These are phyloP conservation scores for Metschnikowia matae DNA, from an alignment of 805 yeast species.

Conservation along the genomic window DNA sequence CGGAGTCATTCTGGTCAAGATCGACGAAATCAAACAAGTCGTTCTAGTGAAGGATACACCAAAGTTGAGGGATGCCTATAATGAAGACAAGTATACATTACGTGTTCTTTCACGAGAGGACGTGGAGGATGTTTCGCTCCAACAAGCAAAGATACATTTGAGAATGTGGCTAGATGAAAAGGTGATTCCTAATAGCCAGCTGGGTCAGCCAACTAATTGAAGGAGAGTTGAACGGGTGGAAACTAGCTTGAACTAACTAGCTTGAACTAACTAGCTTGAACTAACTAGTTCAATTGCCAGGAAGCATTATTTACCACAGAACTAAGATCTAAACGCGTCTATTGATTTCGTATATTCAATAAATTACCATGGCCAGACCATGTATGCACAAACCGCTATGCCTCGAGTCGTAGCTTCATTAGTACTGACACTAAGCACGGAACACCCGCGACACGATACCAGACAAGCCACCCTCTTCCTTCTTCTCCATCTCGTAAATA, in stretches of 20 bases:
- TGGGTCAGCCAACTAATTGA: too few relatives aligned
- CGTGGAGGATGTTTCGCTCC: conserved; percentile 18
- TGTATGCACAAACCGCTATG: conserved; percentile 1
- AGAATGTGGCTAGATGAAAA: conserved; percentile 21
- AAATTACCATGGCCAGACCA: conserved; percentile 1
- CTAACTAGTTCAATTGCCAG: background rate
- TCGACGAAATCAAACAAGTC: conserved; percentile 23
- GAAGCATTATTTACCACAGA: too few relatives aligned
- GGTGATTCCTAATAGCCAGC: conserved; percentile 2
- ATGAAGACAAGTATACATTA: conserved; percentile 19
- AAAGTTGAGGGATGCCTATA: conserved; percentile 31
- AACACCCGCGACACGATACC: conserved; percentile 42
- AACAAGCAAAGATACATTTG: conserved; percentile 17
- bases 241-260: too few relatives aligned
- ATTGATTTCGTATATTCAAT: conserved; percentile 3
- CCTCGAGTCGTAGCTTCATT: background rate
- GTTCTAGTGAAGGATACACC: conserved; percentile 19
- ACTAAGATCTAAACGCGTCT: too few relatives aligned
- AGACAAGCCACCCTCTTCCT: conserved; percentile 56
- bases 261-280: background rate
- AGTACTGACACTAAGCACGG: conserved; percentile 26
- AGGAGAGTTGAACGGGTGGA: too few relatives aligned
- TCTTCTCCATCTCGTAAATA: conserved; percentile 61
- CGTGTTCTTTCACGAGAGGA: conserved; percentile 25
- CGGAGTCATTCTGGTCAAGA: conserved; percentile 21